Percentiles rank a stretch among this genome's conserved stretches.
These are phyloP conservation scores for Fraxinus floribunda DNA, from an alignment of 305 asterid genomes.

Conservation along the genomic window DNA sequence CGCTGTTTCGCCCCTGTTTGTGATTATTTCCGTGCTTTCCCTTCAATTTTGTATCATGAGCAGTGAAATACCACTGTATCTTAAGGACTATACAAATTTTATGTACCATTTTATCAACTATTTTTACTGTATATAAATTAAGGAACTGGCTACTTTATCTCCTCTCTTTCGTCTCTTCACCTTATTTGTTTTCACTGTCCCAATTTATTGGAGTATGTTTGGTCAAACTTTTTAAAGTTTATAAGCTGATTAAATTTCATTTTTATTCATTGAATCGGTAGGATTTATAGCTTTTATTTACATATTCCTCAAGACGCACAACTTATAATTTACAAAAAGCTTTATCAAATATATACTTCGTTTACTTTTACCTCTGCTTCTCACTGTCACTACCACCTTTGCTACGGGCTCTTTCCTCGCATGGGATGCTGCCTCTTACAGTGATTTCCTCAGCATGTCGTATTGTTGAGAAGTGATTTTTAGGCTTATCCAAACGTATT, in stretches of 20 bases:
- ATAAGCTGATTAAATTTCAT: not conserved
- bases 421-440: not conserved
- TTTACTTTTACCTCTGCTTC: not conserved
- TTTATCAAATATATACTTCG: too few relatives aligned
- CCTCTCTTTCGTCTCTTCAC: not conserved
- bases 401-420: not conserved
- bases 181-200: not conserved
- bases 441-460: not conserved
- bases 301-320: not conserved
- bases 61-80: slow-evolving; percentile 19
- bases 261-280: not conserved
- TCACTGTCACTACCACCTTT: not conserved
- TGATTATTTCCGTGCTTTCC: slow-evolving; percentile 11
- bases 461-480: not conserved
- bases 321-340: too few relatives aligned
- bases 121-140: not conserved
- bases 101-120: slow-evolving; percentile 33
- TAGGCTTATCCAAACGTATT: not conserved
- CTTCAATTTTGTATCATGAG: slow-evolving; percentile 40
- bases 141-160: not conserved
- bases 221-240: not conserved
- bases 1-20: slow-evolving; percentile 23
- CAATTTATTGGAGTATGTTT: not conserved
- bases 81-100: slow-evolving; percentile 21
- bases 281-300: not conserved